Evolutionary conservation across 2,329 filamentous ascomycete genomes (phyloP).

Genomic region (Chalara sp.): DNA sequence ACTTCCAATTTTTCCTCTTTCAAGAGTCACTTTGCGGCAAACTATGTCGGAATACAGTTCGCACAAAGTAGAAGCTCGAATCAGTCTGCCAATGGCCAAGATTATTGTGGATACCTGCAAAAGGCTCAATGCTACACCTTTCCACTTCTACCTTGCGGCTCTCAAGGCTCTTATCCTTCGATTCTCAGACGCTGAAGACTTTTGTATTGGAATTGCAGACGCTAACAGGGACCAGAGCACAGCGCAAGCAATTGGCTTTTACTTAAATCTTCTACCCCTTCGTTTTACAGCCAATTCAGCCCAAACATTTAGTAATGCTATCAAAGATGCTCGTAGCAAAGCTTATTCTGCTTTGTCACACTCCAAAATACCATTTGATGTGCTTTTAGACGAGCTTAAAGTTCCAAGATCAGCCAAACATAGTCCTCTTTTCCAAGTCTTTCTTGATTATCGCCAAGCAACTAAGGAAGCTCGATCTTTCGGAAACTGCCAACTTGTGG

Average conservation of each 20-base stretch:
- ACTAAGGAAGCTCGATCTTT: background rate
- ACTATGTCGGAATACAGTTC: slow-evolving; percentile 28
- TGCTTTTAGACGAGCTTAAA: too few species aligned
- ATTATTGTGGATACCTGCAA: slow-evolving; percentile 10
- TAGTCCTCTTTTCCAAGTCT: too few species aligned
- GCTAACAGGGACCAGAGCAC: slow-evolving; percentile 31
- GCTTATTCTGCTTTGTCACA: too few species aligned
- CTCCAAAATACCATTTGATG: too few species aligned
- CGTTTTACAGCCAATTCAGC: too few species aligned
- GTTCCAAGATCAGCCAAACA: too few species aligned
- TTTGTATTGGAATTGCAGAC: slow-evolving; percentile 42
- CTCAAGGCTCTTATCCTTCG: slow-evolving; percentile 31
- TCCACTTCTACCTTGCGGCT: slow-evolving; percentile 39
- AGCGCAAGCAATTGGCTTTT: slow-evolving; percentile 26
- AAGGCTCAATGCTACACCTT: slow-evolving; percentile 28
- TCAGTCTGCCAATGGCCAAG: slow-evolving; percentile 23
- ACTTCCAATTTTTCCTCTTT: too few species aligned
- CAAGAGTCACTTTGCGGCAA: too few species aligned
- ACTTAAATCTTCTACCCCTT: slow-evolving; percentile 43
- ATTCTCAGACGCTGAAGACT: slow-evolving; percentile 29
- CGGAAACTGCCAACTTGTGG: too few species aligned
- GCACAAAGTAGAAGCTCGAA: slow-evolving; percentile 25
- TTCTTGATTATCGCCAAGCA: slow-evolving; percentile 15
- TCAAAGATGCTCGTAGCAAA: too few species aligned
- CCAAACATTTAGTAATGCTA: too few species aligned